Base-by-base conservation (phyloP, 1,139 yeast genomes). In the Magnusiomyces fungicola region DNA sequence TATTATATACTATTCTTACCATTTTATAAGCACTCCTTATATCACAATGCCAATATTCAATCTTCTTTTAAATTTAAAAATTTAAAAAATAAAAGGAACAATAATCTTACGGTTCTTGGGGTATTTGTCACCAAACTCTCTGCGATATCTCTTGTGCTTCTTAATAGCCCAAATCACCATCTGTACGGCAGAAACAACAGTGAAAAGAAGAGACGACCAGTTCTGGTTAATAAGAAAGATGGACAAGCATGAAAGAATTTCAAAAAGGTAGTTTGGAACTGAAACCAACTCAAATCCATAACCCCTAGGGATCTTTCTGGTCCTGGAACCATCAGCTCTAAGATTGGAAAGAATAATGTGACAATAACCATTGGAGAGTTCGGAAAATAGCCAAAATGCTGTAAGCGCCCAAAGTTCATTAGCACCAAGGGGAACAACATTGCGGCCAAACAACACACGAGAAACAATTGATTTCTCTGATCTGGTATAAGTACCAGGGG, bases 221-320 rank as follows among this genome's bases (percentile, higher is more conserved):
- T 89, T 88, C 52, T 90, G 87, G 49, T 82, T 80, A 60, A 88
- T 70, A 16, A 87, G 54, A 14, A 90, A 78, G 59, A 82, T 79
- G 29, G 76, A 71, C 1, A 83, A 63, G 95, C 96, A 90, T 2
- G 81, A 72, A 60, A 83, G 69, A 43, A 79, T 71, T 70, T 92
- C 98, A 66, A 89, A 92, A 57, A 88, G 83, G 68, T 92, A 92
- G 70, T 92, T 92, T 58, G 98, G 98, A 55, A 68, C 69, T 14
- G 75, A 70, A n/a, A 73, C 72, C 48, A 60, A 56, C 50, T 61
- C 59, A 58, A 73, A 73, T 6, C 75, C 76, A 51, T 73, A 77
- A 18, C 82, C 82, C 43, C 65, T 61, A 10, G 82, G 82, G 53
- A 78, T 76, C 50, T 65, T 69, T 50, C 78, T 76, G 53, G 72